Evolutionary conservation across 2,329 filamentous ascomycete species (phyloP), one percentile per base, ranked within the genome.

Genomic region (Aspergillus sp.): DNA sequence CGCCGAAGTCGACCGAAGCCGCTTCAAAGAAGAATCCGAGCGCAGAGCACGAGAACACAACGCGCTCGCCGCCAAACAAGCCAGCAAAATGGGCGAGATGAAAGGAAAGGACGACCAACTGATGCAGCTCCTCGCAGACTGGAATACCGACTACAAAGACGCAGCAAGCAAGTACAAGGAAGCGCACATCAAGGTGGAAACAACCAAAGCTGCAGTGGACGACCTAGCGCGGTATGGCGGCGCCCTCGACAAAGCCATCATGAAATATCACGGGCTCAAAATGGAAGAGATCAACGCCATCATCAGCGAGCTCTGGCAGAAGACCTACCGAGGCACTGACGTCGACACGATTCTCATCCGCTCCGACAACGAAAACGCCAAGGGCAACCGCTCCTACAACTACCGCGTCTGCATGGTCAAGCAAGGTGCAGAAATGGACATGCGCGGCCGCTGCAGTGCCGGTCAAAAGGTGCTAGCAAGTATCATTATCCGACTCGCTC

Each of bases 361-460:
- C 42, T 96, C 93, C 17, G 94, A 98, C 76, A 89, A 88, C 68
- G 95, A 98, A 74, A 86, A 85, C 50, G 82, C 82, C 42, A 86
- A 86, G 59, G 88, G 86, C 55, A 92, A 91, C 70, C 88, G 91
- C 70, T 90, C 84, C 63, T 98, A 98, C 84, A 98, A 99, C 78
- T 99, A 99, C 81, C 91, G 95, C 50, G 89, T 99, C 5, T 93
- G 91, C 77, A 99, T 99, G 95, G 88, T 96, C 68, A 99, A 99
- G 80, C 90, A 94, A 73, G 92, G 96, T 71, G 91, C 90, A 0
- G 95, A 99, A 77, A 96, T 99, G 92, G 95, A 99, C 79, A 99
- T 99, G 95, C 91, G 95, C 64, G 96, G 95, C 1, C 91, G 95
- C 58, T 99, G 95, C 82, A 96, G 91, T 67, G 95, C 95, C 1